These are phyloP conservation scores for Carex cristatella DNA, from an alignment of 176 grass and related monocot species.

Conservation along the genomic window DNA sequence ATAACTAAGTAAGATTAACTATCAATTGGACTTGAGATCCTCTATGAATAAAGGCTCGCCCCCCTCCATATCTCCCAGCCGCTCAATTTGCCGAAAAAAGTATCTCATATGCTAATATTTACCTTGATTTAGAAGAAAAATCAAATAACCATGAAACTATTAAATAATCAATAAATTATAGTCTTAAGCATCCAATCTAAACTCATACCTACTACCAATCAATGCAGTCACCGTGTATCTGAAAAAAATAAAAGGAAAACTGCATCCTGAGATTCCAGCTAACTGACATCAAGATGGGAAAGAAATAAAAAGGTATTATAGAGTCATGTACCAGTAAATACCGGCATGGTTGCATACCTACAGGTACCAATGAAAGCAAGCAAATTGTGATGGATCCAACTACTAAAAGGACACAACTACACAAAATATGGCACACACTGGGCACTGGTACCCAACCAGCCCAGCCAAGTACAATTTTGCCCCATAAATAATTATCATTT, in stretches of 20 bases:
- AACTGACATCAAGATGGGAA: not conserved
- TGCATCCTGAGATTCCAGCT: not conserved
- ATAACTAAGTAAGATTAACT: conserved; percentile 16
- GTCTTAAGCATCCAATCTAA: conserved; percentile 31
- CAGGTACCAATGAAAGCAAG: not conserved
- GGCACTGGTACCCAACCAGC: not conserved
- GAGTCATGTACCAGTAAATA: not conserved
- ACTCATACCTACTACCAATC: conserved; percentile 39
- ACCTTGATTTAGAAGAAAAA: conserved; percentile 37
- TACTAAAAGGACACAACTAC: too few species aligned
- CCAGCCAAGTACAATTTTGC: not conserved
- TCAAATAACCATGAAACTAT: conserved; percentile 20
- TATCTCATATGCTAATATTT: conserved; percentile 71
- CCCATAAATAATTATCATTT: not conserved
- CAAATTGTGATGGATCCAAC: too few species aligned
- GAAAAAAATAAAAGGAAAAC: conserved; percentile 20
- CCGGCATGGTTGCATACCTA: not conserved
- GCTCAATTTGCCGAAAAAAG: conserved; percentile 51
- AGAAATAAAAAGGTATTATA: not conserved
- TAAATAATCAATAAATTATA: conserved; percentile 22
- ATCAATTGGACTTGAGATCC: conserved; percentile 74
- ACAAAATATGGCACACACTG: not conserved
- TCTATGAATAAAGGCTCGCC: conserved; percentile 62
- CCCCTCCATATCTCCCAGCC: conserved; percentile 68
- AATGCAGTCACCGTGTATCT: conserved; percentile 33